Evolutionary conservation across 805 yeast genomes (phyloP), one percentile per base, ranked within the genome.

Genomic region (Metschnikowia orientalis): DNA sequence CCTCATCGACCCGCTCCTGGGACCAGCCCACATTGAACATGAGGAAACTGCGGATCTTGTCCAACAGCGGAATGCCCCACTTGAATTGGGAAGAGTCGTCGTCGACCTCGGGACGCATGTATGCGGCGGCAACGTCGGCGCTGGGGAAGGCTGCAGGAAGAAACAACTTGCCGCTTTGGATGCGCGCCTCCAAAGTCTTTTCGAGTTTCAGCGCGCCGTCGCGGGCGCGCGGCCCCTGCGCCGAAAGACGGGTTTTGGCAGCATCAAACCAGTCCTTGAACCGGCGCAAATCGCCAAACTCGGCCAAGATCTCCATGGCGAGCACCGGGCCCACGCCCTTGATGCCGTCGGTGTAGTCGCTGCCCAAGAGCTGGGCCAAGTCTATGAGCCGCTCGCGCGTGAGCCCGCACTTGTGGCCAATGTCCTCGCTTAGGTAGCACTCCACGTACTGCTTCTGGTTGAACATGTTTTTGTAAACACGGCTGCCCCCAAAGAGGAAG

Each of bases 251-350:
- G 47, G 51, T 51, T 53, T 78, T 45, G 64, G 72, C 40, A 49
- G 59, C 41, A 56, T 60, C 81, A 72, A 77, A 87, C 90, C 84
- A 43, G 50, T 45, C 17, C 59, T 70, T 65, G 67, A 73, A 50
- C 20, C 50, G 32, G 14, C 48, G 32, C 19, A 77, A 53, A 16
- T 55, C 52, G 1, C 73, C 77, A 59, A 90, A 92, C 47, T 89
- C 95, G 0, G 95, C 95, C 21, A 92, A 49, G 12, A 92, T 74
- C 55, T 92, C 97, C 76, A 87, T 76, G 0, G 95, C 92, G 12
- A 81, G 71, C 1, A 92, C 97, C 0, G 96, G 96, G 1, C 99
- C 99, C 39, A 92, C 72, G 2, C 97, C 95, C 37, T 84, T 81
- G 21, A 92, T 59, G 0, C 99, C 99, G 33, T 81, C 85, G 0